These are phyloP conservation scores for Aspergillus ustus DNA, from an alignment of 2,329 filamentous ascomycete species.

Conservation along the genomic window DNA sequence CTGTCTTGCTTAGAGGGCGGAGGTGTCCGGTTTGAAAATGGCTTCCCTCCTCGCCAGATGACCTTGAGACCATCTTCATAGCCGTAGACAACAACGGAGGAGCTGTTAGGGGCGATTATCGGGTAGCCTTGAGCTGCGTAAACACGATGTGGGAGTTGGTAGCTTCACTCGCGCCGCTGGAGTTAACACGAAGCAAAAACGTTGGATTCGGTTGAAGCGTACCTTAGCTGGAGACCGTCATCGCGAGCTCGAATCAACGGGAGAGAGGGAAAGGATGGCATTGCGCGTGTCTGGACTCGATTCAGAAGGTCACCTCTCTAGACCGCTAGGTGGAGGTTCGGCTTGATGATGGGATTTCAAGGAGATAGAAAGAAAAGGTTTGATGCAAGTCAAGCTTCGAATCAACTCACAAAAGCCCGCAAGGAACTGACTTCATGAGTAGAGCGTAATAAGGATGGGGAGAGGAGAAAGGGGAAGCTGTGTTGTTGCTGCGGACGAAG, in stretches of 20 bases:
- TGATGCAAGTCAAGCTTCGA: too few species aligned
- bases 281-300: constrained; percentile 22
- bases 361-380: background rate
- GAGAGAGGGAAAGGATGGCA: constrained; percentile 42
- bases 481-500: constrained; percentile 22
- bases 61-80: constrained; percentile 62
- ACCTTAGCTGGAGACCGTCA: constrained; percentile 51
- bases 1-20: constrained; percentile 31
- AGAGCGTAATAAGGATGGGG: background rate
- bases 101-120: constrained; percentile 62
- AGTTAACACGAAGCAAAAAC: constrained; percentile 13
- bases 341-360: background rate
- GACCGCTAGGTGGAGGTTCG: background rate
- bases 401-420: too few species aligned
- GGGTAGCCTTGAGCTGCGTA: constrained; percentile 63
- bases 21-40: constrained; percentile 45
- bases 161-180: constrained; percentile 48
- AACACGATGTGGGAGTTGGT: constrained; percentile 63
- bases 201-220: constrained; percentile 7
- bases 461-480: background rate
- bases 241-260: constrained; percentile 45
- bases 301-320: background rate
- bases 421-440: background rate
- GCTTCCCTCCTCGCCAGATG: constrained; percentile 63
- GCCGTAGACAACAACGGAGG: constrained; percentile 64